Evolutionary conservation across 2,329 filamentous ascomycete species (phyloP), one percentile per base, ranked within the genome.

Genomic region (Penicillium sp.): DNA sequence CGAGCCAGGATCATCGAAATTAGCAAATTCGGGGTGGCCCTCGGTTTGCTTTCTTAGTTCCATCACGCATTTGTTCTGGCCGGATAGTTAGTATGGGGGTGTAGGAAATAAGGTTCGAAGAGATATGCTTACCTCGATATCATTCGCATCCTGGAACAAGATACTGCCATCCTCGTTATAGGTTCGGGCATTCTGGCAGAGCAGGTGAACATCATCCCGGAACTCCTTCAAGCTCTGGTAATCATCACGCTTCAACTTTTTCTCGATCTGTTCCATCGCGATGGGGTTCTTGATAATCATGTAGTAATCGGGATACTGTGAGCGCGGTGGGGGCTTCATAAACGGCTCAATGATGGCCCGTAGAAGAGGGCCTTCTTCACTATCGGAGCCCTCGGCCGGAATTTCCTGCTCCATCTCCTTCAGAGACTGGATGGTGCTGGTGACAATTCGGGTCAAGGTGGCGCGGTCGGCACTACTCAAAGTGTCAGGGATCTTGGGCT

Each of bases 81-180:
- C 23, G 27, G 40, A 41, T 37, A 41, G 29, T 51, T 45, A 59
- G 27, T 15, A 52, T 37, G 25, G 33, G 33, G 11, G 29, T 2
- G 8, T 26, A 15, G 6, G n/a, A 25, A 6, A n/a, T 4, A 35
- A 14, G 2, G 25, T 11, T 12, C 9, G 3, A 8, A 44, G 26
- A 22, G 18, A 11, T n/a, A 25, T 56, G 77, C 86, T 79, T 79
- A 96, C 92, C 83, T 96, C 90, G 75, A 99, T 97, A 52, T 89
- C 81, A 73, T 92, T 92, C 48, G 93, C 93, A 79, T 99, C 94
- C 68, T 90, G 84, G 77, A 92, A 97, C 51, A 99, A 83, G 66
- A 95, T 80, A 74, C 92, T 97, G 55, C 88, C 89, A 70, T 97
- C 94, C 75, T 99, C 95, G 69, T 99, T 99, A 80, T 96, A 99